A percentile compares a stretch with the other conserved stretches of the same genome.
Evolutionary conservation across 495 filamentous ascomycete species (phyloP).

Genomic region (Aspergillus homomorphus): DNA sequence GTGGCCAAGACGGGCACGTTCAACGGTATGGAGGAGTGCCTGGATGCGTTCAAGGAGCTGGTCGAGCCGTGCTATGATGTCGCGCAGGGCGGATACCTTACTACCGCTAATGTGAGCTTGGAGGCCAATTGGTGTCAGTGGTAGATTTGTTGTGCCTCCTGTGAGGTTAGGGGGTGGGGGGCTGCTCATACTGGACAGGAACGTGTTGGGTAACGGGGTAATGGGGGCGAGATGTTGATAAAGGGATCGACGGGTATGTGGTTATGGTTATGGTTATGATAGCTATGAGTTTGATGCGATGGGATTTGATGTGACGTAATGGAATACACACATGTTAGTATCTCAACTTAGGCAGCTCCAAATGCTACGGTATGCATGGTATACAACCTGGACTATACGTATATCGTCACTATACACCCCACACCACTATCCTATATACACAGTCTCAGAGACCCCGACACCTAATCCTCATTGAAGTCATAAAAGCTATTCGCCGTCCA

Average conservation of each 20-base stretch:
- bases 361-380: neutral
- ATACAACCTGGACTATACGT: neutral
- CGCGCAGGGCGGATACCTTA: neutral
- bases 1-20: slow-evolving; percentile 1
- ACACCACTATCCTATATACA: no score
- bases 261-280: no score
- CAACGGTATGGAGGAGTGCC: neutral
- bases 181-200: neutral
- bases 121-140: slow-evolving; percentile 2
- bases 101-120: slow-evolving; percentile 1
- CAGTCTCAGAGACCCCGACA: no score
- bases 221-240: neutral
- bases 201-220: neutral
- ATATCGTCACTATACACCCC: neutral
- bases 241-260: neutral
- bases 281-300: neutral
- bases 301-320: neutral
- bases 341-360: no score
- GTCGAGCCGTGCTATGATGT: neutral
- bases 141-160: neutral
- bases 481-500: slow-evolving; percentile 29
- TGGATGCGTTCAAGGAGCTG: slow-evolving; percentile 1
- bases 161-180: neutral
- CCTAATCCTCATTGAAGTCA: slow-evolving; percentile 11
- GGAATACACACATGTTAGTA: no score